Evolutionary conservation across 208 protist species (phyloP), one percentile per base, ranked within the genome.

Genomic region (Leptomonas seymouri): DNA sequence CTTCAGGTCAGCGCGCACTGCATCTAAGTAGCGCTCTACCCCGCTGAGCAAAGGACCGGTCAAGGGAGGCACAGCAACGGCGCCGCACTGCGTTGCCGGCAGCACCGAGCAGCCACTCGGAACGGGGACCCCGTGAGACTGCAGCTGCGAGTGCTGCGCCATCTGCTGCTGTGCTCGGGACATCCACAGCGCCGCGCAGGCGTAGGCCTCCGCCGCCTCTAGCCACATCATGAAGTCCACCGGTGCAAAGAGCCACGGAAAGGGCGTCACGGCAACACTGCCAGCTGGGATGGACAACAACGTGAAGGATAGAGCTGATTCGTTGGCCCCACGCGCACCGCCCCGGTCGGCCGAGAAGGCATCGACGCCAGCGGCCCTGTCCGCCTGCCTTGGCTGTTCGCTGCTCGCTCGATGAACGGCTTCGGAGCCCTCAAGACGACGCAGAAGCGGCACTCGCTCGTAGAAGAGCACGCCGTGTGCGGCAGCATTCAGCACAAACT

Each of bases 181-280:
- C 14, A 48, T 41, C 25, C 64, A 56, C 39, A 71, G 50, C 18
- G 55, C 48, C 1, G 64, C 15, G 14, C 48, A 36, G 9, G 48
- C 48, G 51, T 69, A 71, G 15, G 21, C 36, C 58, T 77, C 71
- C 20, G 64, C 56, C 15, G 36, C 34, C 16, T 60, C 58, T 18
- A 77, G 44, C 71, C 71, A 77, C 4, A 28, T 23, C 6, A 50
- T 12, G 23, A 71, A 77, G 8, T 63, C 63, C 1, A 50, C n/a
- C 3, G 71, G 28, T n/a, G 64, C 49, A 16, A 77, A 67, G 41
- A 51, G 56, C 5, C 21, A 30, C 4, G 39, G 20, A 34, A 59
- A 68, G 1, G 39, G 21, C 6, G 62, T 2, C 4, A 18, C 34
- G 23, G 41, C 9, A 12, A 28, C 21, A 15, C 8, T 66, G n/a